phyloP scores from a whole-genome alignment of 2,329 filamentous ascomycete species.

The Colletotrichum gigasporum region DNA sequence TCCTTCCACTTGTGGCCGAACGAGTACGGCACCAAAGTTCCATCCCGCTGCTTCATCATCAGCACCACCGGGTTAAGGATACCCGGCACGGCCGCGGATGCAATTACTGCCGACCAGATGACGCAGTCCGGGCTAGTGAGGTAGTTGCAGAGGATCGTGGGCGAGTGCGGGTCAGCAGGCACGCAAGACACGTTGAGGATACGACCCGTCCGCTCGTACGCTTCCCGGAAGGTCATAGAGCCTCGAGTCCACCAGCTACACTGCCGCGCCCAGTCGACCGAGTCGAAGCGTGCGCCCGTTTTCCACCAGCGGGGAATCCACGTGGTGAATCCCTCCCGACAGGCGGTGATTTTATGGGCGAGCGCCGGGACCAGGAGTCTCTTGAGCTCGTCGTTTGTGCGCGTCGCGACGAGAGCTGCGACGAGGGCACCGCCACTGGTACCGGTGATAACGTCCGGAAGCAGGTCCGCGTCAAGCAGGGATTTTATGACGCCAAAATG shows the following conservation, averaged over 20 bases:
- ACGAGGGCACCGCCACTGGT: conserved; percentile 94
- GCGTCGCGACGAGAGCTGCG: conserved; percentile 85
- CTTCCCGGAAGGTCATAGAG: conserved; percentile 93
- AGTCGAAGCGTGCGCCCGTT: conserved; percentile 94
- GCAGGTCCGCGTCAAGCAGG: conserved; percentile 82
- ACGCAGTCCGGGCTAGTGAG: conserved; percentile 96
- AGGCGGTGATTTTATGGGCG: conserved; percentile 85
- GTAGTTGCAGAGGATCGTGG: conserved; percentile 92
- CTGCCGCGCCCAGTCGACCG: conserved; percentile 86
- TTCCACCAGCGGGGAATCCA: conserved; percentile 90
- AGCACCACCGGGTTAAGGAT: conserved; percentile 96
- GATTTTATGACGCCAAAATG: conserved; percentile 94
- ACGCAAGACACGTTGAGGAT: conserved; percentile 97
- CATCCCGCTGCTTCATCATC: conserved; percentile 85
- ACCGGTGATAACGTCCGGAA: conserved; percentile 95
- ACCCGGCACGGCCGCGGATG: conserved; percentile 93
- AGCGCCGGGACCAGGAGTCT: conserved; percentile 85
- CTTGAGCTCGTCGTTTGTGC: conserved; percentile 92
- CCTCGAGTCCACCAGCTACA: conserved; percentile 92
- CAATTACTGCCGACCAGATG: conserved; percentile 96
- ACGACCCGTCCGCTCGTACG: conserved; percentile 91
- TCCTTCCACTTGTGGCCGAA: conserved; percentile 99
- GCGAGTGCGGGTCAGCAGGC: conserved; percentile 93
- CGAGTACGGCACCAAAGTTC: conserved; percentile 85
- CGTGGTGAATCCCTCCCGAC: conserved; percentile 77